Evolutionary conservation across 441 rosid genomes (phyloP), one percentile per base, ranked within the genome.

Genomic region (Breynia disticha): DNA sequence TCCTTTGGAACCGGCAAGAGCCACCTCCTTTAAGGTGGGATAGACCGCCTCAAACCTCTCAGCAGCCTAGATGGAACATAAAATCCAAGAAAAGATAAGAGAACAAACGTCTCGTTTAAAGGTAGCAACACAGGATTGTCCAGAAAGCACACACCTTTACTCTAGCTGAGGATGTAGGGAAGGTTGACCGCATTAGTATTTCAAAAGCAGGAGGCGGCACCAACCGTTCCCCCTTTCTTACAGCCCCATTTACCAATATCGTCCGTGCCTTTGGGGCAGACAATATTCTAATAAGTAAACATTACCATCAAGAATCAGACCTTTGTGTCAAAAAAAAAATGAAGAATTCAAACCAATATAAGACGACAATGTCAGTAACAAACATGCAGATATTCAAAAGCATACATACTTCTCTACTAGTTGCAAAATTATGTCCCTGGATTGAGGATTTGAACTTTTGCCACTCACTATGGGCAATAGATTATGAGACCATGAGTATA

Each of bases 221-320:
- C 70, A 87, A 64, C 21, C 94, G 87, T 55, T 88, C 98, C 42
- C 98, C 98, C 64, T 74, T 91, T 68, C 88, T 82, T 65, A 80
- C 82, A 54, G 98, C 95, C 44, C 85, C 82, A 62, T 79, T 93
- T 17, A 79, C 73, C 55, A 93, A 75, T 49, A 93, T 76, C 19
- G 91, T 60, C 7, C 76, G 69, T 28, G 97, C 95, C 63, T 84
- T 89, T 3, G 96, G 83, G 19, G 71, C 54, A 45, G 88, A 75
- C 63, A 84, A 64, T 59, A 93, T 86, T 68, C 99, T 93, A 70
- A 63, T 0, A 28, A 28, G 35, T 28, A 28, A 28, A 28, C 35
- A 28, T 28, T 28, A 28, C 35, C 5, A 28, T 28, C 35, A 28
- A 28, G 35, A 28, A 50, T 28, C 20, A 43, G 22, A 41, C 45